Conservation (phyloP, 441 rosid genomes). For the Gossypium gossypioides region DNA sequence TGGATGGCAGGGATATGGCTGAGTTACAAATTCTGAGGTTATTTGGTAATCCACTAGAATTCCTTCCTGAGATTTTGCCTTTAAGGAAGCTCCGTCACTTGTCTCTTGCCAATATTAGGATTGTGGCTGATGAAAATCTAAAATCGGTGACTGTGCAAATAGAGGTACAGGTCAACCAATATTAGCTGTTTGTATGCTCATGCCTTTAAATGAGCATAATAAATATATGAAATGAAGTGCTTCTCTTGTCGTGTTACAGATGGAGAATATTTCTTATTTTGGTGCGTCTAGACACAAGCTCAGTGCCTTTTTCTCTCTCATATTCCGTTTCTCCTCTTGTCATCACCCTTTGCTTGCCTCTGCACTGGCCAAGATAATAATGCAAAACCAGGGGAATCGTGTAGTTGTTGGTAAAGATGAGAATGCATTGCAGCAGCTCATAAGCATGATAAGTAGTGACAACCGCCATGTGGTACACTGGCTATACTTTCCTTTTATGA, state of each 20-base stretch:
- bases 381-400: slow-evolving; percentile 90
- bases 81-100: slow-evolving; percentile 77
- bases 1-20: slow-evolving; percentile 75
- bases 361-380: slow-evolving; percentile 87
- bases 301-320: slow-evolving; percentile 93
- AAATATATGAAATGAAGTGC: slow-evolving; percentile 14
- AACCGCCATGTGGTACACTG: slow-evolving; percentile 74
- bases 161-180: slow-evolving; percentile 43
- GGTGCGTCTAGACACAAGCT: slow-evolving; percentile 88
- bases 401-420: slow-evolving; percentile 86
- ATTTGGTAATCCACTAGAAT: slow-evolving; percentile 92
- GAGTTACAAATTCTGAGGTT: slow-evolving; percentile 72
- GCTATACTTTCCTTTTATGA: slow-evolving; percentile 14
- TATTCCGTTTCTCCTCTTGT: slow-evolving; percentile 94
- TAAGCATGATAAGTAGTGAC: slow-evolving; percentile 96
- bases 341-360: slow-evolving; percentile 96
- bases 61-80: slow-evolving; percentile 91
- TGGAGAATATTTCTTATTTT: slow-evolving; percentile 86
- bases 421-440: slow-evolving; percentile 94
- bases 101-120: slow-evolving; percentile 82
- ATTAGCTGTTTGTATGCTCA: slow-evolving; percentile 6
- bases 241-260: slow-evolving; percentile 37
- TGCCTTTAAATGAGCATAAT: slow-evolving; percentile 1
- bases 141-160: slow-evolving; percentile 83
- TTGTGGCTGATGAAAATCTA: slow-evolving; percentile 78